Evolutionary conservation across 2,329 filamentous ascomycete genomes (phyloP).

Genomic region (Allantophomopsis lycopodina): DNA sequence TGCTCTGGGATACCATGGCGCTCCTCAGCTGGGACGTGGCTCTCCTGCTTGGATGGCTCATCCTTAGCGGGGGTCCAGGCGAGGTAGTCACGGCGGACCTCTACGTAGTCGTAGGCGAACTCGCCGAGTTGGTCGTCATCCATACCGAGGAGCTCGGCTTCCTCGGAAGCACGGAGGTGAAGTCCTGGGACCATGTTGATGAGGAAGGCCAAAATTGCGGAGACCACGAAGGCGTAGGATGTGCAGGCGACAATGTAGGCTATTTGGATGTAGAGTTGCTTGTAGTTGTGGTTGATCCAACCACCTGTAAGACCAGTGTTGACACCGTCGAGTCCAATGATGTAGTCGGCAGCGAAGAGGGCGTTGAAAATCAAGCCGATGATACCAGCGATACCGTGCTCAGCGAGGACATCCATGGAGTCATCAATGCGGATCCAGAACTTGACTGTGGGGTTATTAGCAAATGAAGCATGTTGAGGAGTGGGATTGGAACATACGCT

Average conservation of each 20-base stretch:
- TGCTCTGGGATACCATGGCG: conserved; percentile 64
- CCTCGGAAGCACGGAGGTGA: conserved; percentile 65
- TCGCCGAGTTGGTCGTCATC: conserved; percentile 84
- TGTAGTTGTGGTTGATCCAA: conserved; percentile 63
- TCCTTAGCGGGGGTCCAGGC: conserved; percentile 70
- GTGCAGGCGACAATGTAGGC: conserved; percentile 57
- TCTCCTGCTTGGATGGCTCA: conserved; percentile 37
- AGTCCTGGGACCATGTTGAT: conserved; percentile 69
- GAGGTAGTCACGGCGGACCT: conserved; percentile 77
- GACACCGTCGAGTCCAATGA: conserved; percentile 65
- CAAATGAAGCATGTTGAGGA: neutral
- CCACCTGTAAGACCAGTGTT: conserved; percentile 56
- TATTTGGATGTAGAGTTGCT: conserved; percentile 65
- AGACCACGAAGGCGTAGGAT: conserved; percentile 61
- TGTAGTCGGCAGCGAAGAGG: conserved; percentile 54
- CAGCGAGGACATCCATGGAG: conserved; percentile 58
- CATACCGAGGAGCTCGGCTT: conserved; percentile 77
- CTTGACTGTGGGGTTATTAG: conserved; percentile 14
- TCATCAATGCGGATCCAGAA: conserved; percentile 51
- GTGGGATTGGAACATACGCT: conserved; percentile 23
- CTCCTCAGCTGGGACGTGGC: conserved; percentile 44
- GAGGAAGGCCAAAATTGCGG: conserved; percentile 56
- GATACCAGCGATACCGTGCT: conserved; percentile 57
- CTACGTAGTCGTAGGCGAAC: conserved; percentile 83
- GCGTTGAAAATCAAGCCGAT: conserved; percentile 61